Evolutionary conservation across 2,329 filamentous ascomycete species (phyloP).

Genomic region (Thielaviopsis euricoi): DNA sequence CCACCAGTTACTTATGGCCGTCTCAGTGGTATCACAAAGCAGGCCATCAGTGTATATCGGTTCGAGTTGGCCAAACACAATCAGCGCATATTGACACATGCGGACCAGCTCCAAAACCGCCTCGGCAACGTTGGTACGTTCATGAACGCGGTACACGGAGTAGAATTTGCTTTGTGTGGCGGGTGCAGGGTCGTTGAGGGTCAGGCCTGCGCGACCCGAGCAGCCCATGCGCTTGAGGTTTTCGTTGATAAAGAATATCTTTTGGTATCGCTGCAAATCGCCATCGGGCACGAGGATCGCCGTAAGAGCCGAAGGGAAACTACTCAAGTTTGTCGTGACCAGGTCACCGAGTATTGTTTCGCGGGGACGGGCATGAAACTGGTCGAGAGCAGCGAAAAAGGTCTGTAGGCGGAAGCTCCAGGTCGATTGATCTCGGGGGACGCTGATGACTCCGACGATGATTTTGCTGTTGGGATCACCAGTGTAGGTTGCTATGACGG

Average conservation of each 20-base stretch:
- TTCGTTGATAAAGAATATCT: slow-evolving; percentile 85
- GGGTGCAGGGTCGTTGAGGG: slow-evolving; percentile 57
- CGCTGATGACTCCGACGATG: slow-evolving; percentile 62
- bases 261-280: slow-evolving; percentile 62
- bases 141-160: slow-evolving; percentile 75
- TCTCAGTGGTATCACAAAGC: slow-evolving; percentile 85
- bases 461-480: slow-evolving; percentile 67
- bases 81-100: slow-evolving; percentile 75
- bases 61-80: slow-evolving; percentile 76
- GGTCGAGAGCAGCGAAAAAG: slow-evolving; percentile 73
- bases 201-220: slow-evolving; percentile 75
- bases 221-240: slow-evolving; percentile 84
- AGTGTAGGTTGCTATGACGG: slow-evolving; percentile 84
- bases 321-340: slow-evolving; percentile 87
- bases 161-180: slow-evolving; percentile 84
- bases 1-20: slow-evolving; percentile 89
- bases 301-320: slow-evolving; percentile 79
- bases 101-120: slow-evolving; percentile 81
- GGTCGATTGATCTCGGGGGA: slow-evolving; percentile 60
- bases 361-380: slow-evolving; percentile 70
- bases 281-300: slow-evolving; percentile 85
- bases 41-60: slow-evolving; percentile 81
- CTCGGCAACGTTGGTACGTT: slow-evolving; percentile 59
- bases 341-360: slow-evolving; percentile 69
- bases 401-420: slow-evolving; percentile 68